Evolutionary conservation across 495 filamentous ascomycete genomes (phyloP), one percentile per base, ranked within the genome.

Genomic region (Penicillium pancosmium): DNA sequence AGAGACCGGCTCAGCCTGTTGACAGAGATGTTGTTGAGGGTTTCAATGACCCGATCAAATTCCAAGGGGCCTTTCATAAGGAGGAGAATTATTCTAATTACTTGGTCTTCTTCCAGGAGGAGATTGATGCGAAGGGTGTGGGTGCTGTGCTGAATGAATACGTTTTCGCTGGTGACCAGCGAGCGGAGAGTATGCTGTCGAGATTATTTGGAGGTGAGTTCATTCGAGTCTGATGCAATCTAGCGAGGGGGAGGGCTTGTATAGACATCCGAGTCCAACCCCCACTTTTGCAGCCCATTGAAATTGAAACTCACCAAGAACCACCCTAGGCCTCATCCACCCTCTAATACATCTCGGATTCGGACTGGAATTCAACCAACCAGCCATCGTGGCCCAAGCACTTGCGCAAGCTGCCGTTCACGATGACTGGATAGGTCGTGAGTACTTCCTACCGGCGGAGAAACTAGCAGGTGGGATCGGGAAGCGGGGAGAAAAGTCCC

Each of bases 341-440:
- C 90, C 91, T 9, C 59, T 93, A 7, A 96, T 96, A 62, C 91
- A 96, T 62, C 80, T 96, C 11, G 90, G 91, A 40, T 94, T 90
- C 66, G 91, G 87, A 2, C 62, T 96, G 16, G 91, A 96, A 62
- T 95, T 91, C 74, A 62, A 81, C 1, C 89, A 93, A 65, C 90
- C 89, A 4, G 90, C 89, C 38, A 86, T 97, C 41, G 79, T 96
- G 16, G 89, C 91, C 2, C 86, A 94, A 79, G 92, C 75, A 3
- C 79, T 96, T 6, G 90, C 93, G 3, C 86, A 93, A 75, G 76
- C 88, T 9, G 84, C 87, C 4, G 81, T 89, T 7, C 87, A 91
- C 62, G 72, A 76, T 0, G 65, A 77, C 40, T 81, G 80, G 67
- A 67, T 88, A 0, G 72, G 69, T 33, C 15, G 53, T 50, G 12